phyloP scores from a whole-genome alignment of 352 stramenopile species.

The Phytophthora capsici region DNA sequence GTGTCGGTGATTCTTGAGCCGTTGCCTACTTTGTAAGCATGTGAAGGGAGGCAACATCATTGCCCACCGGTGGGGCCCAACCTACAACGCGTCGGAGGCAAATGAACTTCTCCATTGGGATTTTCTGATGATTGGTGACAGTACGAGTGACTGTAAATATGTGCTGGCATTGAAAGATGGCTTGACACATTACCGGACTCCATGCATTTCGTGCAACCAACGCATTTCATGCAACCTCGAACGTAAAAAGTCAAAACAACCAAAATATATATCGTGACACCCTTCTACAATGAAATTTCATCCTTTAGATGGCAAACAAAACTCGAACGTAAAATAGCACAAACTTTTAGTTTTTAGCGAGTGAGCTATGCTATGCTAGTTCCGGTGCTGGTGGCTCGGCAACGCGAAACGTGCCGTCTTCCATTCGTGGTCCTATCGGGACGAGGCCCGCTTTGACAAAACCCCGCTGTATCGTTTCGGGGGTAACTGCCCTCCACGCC shows the following conservation, averaged over 20 bases:
- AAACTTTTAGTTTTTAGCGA: not conserved
- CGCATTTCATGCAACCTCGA: not conserved
- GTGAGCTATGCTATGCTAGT: not conserved
- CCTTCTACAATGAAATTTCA: not conserved
- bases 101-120: too few species aligned
- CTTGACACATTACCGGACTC: not conserved
- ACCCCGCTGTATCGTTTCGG: not conserved
- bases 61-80: not conserved
- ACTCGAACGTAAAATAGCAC: not conserved
- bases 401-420: not conserved
- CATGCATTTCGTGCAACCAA: not conserved
- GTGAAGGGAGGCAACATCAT: not conserved
- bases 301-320: too few species aligned
- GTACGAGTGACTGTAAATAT: not conserved
- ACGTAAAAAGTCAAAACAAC: not conserved
- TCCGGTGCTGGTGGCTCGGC: not conserved
- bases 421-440: not conserved
- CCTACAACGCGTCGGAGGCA: too few species aligned
- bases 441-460: not conserved
- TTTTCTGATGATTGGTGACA: not conserved
- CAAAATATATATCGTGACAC: not conserved
- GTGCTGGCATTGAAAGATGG: not conserved
- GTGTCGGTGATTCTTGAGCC: too few species aligned
- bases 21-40: not conserved
- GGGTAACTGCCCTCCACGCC: not conserved